A percentile compares a stretch with the other conserved stretches of the same genome.
Conservation (phyloP, 2,329 filamentous ascomycete genomes). For the Leptodontidium sp. region DNA sequence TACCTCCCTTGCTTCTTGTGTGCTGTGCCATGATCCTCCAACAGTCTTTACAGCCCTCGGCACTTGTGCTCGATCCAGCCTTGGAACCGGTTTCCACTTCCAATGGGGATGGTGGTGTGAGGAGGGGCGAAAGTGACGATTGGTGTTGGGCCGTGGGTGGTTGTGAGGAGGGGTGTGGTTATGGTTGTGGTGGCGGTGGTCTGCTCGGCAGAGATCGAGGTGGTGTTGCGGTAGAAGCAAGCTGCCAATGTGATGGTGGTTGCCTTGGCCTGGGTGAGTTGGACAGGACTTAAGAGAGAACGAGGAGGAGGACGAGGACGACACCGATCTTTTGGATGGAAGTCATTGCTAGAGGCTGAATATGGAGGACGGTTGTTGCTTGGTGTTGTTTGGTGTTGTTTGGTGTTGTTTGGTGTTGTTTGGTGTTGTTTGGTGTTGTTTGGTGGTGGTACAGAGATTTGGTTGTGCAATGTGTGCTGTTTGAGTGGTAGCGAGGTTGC, state of each 20-base stretch:
- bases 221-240: constrained; percentile 2
- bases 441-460: not conserved
- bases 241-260: not conserved
- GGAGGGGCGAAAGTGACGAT: not conserved
- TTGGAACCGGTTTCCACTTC: not conserved
- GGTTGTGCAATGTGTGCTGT: not conserved
- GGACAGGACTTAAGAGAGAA: not conserved
- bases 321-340: not conserved
- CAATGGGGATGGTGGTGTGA: not conserved
- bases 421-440: not conserved
- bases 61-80: constrained; percentile 5
- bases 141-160: constrained; percentile 7
- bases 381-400: not conserved
- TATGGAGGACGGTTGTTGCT: not conserved
- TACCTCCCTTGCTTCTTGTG: not conserved
- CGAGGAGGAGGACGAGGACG: not conserved
- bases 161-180: not conserved
- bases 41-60: not conserved
- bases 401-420: not conserved
- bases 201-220: not conserved
- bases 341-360: not conserved
- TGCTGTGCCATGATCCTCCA: not conserved
- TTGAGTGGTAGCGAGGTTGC: not conserved
- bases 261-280: not conserved
- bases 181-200: not conserved